phyloP scores from a whole-genome alignment of 352 stramenopile genomes.

The Phytopythium cucurbitacearum region DNA sequence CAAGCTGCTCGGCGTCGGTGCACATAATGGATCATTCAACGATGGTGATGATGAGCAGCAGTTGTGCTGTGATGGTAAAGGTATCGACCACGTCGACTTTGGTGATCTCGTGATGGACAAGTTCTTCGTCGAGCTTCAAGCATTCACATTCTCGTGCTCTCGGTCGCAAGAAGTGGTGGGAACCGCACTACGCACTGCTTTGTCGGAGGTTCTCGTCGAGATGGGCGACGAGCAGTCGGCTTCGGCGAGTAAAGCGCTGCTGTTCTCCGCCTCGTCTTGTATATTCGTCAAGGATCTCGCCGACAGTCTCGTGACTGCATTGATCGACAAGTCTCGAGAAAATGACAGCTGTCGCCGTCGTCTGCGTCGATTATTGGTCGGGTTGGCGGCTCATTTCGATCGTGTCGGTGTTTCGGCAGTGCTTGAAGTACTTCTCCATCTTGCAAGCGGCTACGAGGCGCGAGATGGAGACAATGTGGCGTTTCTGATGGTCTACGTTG shows the following conservation, averaged over 20 bases:
- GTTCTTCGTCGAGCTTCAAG: conserved; percentile 47
- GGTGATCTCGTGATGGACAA: conserved; percentile 65
- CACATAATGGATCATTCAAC: background rate
- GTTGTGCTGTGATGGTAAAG: background rate
- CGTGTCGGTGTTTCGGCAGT: conserved; percentile 26
- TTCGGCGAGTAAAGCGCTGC: background rate
- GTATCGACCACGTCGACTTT: conserved; percentile 9
- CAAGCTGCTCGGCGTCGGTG: conserved; percentile 8
- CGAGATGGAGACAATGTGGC: conserved; percentile 1
- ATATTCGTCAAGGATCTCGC: conserved; percentile 45
- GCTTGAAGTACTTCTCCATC: conserved; percentile 16
- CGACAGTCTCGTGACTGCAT: conserved; percentile 11
- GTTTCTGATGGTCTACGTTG: conserved; percentile 39
- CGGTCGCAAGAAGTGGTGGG: conserved; percentile 23
- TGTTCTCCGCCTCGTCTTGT: conserved; percentile 11
- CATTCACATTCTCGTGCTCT: conserved; percentile 48
- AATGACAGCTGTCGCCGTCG: background rate
- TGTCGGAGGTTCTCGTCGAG: conserved; percentile 9
- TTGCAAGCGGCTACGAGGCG: conserved; percentile 22
- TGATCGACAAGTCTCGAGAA: conserved; percentile 8
- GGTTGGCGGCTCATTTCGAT: conserved; percentile 38
- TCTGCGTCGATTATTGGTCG: conserved; percentile 26
- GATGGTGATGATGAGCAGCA: background rate
- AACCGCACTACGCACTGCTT: conserved; percentile 16
- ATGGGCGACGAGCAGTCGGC: background rate